Base-by-base conservation (phyloP, 352 stramenopile genomes). In the Phytophthora fragariaefolia region DNA sequence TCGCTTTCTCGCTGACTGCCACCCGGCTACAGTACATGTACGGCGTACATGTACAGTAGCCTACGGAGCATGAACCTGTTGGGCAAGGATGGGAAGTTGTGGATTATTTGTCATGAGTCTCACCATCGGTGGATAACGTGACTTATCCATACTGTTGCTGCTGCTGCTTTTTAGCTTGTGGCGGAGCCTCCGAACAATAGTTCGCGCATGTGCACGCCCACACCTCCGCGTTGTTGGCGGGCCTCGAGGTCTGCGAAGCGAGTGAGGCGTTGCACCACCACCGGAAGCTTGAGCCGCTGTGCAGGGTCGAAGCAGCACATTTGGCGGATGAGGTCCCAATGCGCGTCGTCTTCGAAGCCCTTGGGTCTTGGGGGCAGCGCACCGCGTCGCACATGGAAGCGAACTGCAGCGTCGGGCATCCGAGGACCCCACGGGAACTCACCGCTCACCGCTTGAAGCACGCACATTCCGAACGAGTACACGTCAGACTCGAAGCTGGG, bases 391-490 rank as follows among this genome's bases (percentile, higher is more conserved):
- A 75, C 71, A 28, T 79, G 66, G 42, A 70, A 76, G 26, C 67
- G 66, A 15, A 79, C 71, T 0, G 71, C 71, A 13, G 59, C 61
- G 32, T 78, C 71, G 0, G 71, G 71, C 58, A 79, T 68, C 0
- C 60, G 59, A 5, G 18, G 23, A 1, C 68, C 71, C 63, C 63
- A 79, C 12, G 71, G 71, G 18, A 68, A 71, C 3, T 76, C 65
- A 0, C 67, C 71, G 13, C 58, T 74, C 2, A 71, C 42, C 4
- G 71, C 71, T 32, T 79, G 65, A 7, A 79, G 55, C 10, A 76
- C 51, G 38, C 71, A 79, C 71, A 79, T 79, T 17, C 71, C 71
- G 30, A 79, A 69, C 13, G 71, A 79, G 28, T 74, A 79, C 26
- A 76, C 46, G 46, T 79, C 71, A 7, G 71, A 74, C 46, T 67